Base-by-base conservation (phyloP, 345 rosid species). In the Cardamine resedifolia region DNA sequence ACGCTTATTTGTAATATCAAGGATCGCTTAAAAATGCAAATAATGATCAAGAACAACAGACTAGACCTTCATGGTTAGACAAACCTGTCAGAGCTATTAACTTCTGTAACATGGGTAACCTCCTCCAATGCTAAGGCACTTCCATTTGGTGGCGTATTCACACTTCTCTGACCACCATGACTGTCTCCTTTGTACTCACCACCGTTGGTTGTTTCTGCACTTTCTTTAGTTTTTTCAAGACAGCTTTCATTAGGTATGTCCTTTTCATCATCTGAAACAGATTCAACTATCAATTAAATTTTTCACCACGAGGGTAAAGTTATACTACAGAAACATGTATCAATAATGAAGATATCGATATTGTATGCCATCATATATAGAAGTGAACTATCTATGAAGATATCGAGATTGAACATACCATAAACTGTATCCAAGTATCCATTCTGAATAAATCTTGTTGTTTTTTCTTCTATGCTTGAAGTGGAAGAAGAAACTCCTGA, bases 391-490 rank as follows among this genome's bases (percentile, higher is more conserved):
- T n/a, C n/a, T n/a, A n/a, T n/a, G n/a, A n/a, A n/a, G n/a, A n/a
- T n/a, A n/a, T n/a, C n/a, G 64, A 64, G 21, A 65, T 43, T 20
- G 31, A 39, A 60, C 74, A 75, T 79, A 91, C 97, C 83, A 59
- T 86, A 92, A 53, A 81, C 49, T 48, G 78, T 68, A 63, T 88
- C 97, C 75, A 91, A 84, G 51, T 82, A 84, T 58, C 94, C 96
- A 63, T 73, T 75, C 58, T 85, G 90, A 66, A 91, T 79, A 77
- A 91, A 90, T 24, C 77, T 86, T 64, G 83, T 70, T 74, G 83
- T 85, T 69, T 82, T 86, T 71, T 83, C 89, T 67, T 87, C 85
- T 79, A 86, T 62, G 49, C 74, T 83, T 79, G 79, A 68, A 73
- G 57, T 67, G 34, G 65, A 70, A 64, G 67, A 73, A 57, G 81